phyloP scores from a whole-genome alignment of 176 grass and related monocot species.

The Thalia dealbata region DNA sequence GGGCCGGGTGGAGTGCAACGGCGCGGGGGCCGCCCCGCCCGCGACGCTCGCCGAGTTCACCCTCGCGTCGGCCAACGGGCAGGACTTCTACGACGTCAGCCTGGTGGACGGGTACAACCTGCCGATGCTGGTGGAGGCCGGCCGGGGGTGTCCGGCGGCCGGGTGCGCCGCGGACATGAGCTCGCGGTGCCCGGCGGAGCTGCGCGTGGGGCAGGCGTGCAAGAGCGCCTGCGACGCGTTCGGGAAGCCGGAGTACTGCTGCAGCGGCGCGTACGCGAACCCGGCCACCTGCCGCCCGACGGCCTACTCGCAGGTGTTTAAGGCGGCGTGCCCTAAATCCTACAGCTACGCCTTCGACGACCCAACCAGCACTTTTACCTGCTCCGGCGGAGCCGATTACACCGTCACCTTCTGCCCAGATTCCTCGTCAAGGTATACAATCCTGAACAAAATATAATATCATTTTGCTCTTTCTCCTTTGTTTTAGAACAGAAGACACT shows the following conservation, averaged over 20 bases:
- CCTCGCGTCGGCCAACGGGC: slow-evolving; percentile 25
- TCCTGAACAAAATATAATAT: too few species aligned
- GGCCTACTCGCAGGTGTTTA: not conserved
- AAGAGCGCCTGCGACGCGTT: slow-evolving; percentile 92
- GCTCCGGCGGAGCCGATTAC: not conserved
- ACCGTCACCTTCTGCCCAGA: slow-evolving; percentile 4
- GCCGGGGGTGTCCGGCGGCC: not conserved
- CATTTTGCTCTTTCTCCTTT: not conserved
- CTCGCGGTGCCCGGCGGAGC: not conserved
- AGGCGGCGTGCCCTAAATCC: slow-evolving; percentile 1
- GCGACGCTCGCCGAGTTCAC: slow-evolving; percentile 89
- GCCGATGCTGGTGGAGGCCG: slow-evolving; percentile 53
- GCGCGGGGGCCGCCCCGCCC: slow-evolving; percentile 37
- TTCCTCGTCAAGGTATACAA: not conserved
- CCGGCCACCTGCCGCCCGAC: slow-evolving; percentile 24
- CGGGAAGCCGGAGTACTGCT: slow-evolving; percentile 78
- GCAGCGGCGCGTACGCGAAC: slow-evolving; percentile 71
- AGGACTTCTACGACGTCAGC: slow-evolving; percentile 97
- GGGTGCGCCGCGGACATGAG: not conserved
- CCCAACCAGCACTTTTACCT: slow-evolving; percentile 3
- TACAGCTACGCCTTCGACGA: slow-evolving; percentile 17
- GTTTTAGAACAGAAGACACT: not conserved
- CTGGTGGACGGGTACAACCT: slow-evolving; percentile 90
- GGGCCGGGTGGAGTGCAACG: slow-evolving; percentile 63
- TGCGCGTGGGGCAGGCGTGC: slow-evolving; percentile 31